Base-by-base conservation (phyloP, 768 basidiomycete genomes). In the Collybia sp. region DNA sequence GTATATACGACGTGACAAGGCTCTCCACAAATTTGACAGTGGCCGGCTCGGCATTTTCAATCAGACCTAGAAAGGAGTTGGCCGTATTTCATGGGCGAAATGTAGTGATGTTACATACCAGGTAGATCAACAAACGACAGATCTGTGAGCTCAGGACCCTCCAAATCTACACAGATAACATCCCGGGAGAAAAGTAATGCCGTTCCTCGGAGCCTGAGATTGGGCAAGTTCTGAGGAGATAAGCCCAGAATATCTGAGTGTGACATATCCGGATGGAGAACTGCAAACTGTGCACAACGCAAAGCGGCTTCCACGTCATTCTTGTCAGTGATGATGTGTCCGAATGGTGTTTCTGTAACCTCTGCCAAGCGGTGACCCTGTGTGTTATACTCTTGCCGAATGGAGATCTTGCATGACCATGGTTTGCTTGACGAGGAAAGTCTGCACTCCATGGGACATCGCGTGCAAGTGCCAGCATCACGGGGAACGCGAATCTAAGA, bases 1-100 rank as follows among this genome's bases (percentile, higher is more conserved):
- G 50, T 46, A 82, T 78, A 48, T 79, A 67, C 2, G 67, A 65
- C n/a, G 61, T 58, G 8, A 79, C 77, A 48, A 83, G 63, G 15
- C 68, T 61, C 44, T 75, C 71, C 5, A 82, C 72, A 2, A 80
- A 61, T 15, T 71, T 55, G 3, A 72, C 66, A 3, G 66, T 50
- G 0, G 73, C 60, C 1, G 67, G 62, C 12, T 72, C 70, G 2
- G 70, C 76, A 46, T 75, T 75, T 37, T 75, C 70, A 6, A 79
- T 75, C 40, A 80, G 61, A 16, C 79, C 79, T 75, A 43, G 25
- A 2, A 12, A 33, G 19, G 11, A 31, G 15, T 4, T n/a, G 32
- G 19, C 6, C 30, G 19, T 47, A 35, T 33, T 43, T 16, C 6
- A 33, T 15, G 30, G 11, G 40, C 13, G 37, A 11, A 31, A 42